Percentiles rank a stretch among this genome's conserved stretches.
Conservation (phyloP, 192 early-diverging fungal species). For the Borealophlyctis nickersoniae region DNA sequence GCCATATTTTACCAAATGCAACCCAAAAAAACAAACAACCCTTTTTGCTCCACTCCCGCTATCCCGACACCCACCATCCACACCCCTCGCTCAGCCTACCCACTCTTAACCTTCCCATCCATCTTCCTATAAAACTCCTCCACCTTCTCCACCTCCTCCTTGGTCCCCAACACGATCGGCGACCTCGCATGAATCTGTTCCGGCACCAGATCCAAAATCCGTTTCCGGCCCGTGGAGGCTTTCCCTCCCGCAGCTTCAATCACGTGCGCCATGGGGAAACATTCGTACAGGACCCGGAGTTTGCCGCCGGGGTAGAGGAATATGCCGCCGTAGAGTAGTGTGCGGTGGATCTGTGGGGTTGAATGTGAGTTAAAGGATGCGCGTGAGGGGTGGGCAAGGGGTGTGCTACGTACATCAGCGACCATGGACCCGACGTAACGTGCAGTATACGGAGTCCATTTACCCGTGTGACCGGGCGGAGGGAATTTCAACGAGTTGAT, state of each 20-base stretch:
- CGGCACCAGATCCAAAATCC: constrained; percentile 85
- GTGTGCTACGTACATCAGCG: constrained; percentile 71
- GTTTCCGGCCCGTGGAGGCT: constrained; percentile 75
- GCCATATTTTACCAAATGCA: too few relatives aligned
- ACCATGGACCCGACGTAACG: constrained; percentile 99
- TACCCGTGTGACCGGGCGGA: constrained; percentile 57
- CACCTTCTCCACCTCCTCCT: constrained; percentile 84
- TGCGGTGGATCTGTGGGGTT: constrained; percentile 65
- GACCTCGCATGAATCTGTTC: constrained; percentile 85
- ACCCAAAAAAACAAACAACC: too few relatives aligned
- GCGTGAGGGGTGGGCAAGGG: background rate
- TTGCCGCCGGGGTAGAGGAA: constrained; percentile 91
- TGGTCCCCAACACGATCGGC: constrained; percentile 86
- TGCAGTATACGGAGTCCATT: constrained; percentile 80
- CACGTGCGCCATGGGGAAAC: constrained; percentile 97
- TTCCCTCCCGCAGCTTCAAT: constrained; percentile 95
- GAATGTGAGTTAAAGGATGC: background rate
- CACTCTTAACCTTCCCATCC: too few relatives aligned
- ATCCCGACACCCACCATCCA: too few relatives aligned
- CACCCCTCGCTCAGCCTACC: too few relatives aligned
- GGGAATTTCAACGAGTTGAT: constrained; percentile 88
- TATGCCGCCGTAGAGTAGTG: constrained; percentile 84
- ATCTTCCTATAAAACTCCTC: constrained; percentile 66
- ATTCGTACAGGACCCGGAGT: constrained; percentile 94
- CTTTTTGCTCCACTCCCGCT: too few relatives aligned